These are phyloP conservation scores for Isatis tinctoria DNA, from an alignment of 345 rosid species.

Conservation along the genomic window DNA sequence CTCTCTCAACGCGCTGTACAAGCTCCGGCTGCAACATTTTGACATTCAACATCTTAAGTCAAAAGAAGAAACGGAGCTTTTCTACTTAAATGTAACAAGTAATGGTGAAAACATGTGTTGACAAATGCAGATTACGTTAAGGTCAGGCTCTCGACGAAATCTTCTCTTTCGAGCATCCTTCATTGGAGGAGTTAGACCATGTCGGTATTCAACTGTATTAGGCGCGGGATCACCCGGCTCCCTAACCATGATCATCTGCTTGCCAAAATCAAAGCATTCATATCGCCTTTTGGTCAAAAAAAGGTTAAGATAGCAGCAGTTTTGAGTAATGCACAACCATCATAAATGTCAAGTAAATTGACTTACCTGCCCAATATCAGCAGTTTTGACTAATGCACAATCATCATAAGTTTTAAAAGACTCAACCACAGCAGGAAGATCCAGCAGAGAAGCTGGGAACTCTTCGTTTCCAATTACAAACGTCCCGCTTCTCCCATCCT, in stretches of 20 bases:
- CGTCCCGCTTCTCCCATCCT: slow-evolving; percentile 84
- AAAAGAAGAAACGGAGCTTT: not conserved
- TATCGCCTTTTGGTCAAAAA: not conserved
- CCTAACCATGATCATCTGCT: slow-evolving; percentile 94
- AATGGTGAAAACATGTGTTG: not conserved
- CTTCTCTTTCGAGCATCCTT: slow-evolving; percentile 97
- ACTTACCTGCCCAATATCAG: slow-evolving; percentile 91
- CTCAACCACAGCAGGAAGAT: slow-evolving; percentile 91
- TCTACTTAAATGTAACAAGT: not conserved
- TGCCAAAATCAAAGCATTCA: not conserved
- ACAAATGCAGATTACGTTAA: slow-evolving; percentile 53
- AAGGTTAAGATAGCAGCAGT: not conserved
- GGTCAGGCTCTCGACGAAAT: slow-evolving; percentile 95
- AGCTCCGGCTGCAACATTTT: slow-evolving; percentile 81
- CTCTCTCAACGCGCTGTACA: slow-evolving; percentile 84
- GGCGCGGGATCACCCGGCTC: slow-evolving; percentile 75
- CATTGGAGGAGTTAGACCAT: slow-evolving; percentile 96
- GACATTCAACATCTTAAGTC: not conserved
- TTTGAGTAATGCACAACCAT: not conserved
- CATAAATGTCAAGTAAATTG: not conserved
- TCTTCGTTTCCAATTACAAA: slow-evolving; percentile 68
- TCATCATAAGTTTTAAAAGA: slow-evolving; percentile 93
- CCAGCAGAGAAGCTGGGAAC: slow-evolving; percentile 78
- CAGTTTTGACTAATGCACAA: slow-evolving; percentile 78
- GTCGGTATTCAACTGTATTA: slow-evolving; percentile 77